phyloP scores from a whole-genome alignment of 2,329 filamentous ascomycete species.

The Monosporascus sp. region DNA sequence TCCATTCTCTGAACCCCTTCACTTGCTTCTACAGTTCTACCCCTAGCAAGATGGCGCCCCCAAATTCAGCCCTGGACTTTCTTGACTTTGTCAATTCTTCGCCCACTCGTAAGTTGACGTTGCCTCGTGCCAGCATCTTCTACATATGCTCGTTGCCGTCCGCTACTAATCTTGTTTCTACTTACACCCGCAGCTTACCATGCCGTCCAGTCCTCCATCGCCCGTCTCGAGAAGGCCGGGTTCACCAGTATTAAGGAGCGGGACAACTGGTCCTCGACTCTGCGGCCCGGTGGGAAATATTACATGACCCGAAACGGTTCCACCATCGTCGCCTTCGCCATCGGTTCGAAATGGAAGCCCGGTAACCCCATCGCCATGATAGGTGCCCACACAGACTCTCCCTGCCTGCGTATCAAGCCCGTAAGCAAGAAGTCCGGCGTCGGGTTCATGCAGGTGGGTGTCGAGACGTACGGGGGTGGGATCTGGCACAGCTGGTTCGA shows the following conservation, averaged over 20 bases:
- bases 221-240: slow-evolving; percentile 73
- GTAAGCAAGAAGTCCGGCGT: slow-evolving; percentile 82
- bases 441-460: slow-evolving; percentile 89
- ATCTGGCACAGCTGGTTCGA: slow-evolving; percentile 99
- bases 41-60: slow-evolving; percentile 41
- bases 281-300: slow-evolving; percentile 88
- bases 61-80: slow-evolving; percentile 69
- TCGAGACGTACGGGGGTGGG: slow-evolving; percentile 94
- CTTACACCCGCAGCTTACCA: slow-evolving; percentile 71
- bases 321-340: slow-evolving; percentile 86
- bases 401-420: slow-evolving; percentile 86
- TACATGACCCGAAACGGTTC: slow-evolving; percentile 92
- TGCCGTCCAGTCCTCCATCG: slow-evolving; percentile 74
- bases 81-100: slow-evolving; percentile 91
- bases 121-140: slow-evolving; percentile 5
- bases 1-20: neutral
- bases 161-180: slow-evolving; percentile 9
- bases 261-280: slow-evolving; percentile 75
- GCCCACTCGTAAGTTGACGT: slow-evolving; percentile 67
- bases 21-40: slow-evolving; percentile 13
- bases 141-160: slow-evolving; percentile 1
- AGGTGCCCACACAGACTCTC: slow-evolving; percentile 93
- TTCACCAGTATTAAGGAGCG: slow-evolving; percentile 87
- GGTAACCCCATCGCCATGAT: slow-evolving; percentile 91
- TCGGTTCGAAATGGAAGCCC: slow-evolving; percentile 84